These are phyloP conservation scores for rapeseed (Brassica napus) DNA, from an alignment of 345 rosid genomes.

Conservation along the genomic window DNA sequence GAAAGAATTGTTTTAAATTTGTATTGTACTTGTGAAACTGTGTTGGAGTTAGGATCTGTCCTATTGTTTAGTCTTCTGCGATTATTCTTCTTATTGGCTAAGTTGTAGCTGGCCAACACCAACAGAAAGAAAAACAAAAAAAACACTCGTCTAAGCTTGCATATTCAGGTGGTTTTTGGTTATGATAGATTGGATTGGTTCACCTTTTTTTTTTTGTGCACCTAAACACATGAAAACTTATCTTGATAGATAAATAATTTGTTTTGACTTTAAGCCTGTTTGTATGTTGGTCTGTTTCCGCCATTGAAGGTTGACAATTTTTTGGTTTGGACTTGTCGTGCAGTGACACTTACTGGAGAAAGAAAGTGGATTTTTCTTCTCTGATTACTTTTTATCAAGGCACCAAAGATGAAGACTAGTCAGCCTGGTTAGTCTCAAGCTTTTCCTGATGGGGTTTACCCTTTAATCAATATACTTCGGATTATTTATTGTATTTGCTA, in stretches of 20 bases:
- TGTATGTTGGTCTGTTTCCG: slow-evolving; percentile 11
- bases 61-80: neutral
- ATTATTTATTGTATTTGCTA: neutral
- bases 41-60: neutral
- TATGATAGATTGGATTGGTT: neutral
- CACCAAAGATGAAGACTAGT: slow-evolving; percentile 19
- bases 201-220: too few species aligned
- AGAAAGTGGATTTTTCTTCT: neutral
- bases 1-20: neutral
- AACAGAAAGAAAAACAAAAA: too few species aligned
- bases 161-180: neutral
- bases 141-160: too few species aligned
- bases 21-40: neutral
- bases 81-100: neutral
- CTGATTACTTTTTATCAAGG: neutral
- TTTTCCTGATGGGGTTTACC: neutral
- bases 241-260: neutral
- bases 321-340: neutral
- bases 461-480: neutral
- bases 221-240: too few species aligned
- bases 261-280: neutral
- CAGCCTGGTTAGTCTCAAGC: slow-evolving; percentile 29
- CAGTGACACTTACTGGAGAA: slow-evolving; percentile 7
- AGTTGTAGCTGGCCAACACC: too few species aligned
- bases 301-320: neutral